These are phyloP conservation scores for Skeletonema potamos DNA, from an alignment of 108 stramenopile species.

Conservation along the genomic window DNA sequence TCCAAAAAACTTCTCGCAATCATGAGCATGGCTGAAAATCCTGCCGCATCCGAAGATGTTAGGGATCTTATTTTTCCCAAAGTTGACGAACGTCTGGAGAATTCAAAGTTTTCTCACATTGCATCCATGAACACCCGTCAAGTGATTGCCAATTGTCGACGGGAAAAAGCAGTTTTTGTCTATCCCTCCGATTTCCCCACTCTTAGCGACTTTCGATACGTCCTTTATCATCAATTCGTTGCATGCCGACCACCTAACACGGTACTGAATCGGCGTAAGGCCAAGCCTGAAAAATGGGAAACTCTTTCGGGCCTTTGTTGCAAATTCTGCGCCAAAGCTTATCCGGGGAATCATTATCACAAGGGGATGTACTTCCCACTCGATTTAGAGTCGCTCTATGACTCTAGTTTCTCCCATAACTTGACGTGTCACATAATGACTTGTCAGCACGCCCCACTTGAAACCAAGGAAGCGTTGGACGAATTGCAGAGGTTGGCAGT, in stretches of 20 bases:
- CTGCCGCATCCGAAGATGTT: neutral
- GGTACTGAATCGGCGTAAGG: neutral
- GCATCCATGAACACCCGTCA: neutral
- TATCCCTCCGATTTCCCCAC: neutral
- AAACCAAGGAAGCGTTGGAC: constrained; percentile 10
- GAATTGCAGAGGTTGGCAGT: constrained; percentile 7
- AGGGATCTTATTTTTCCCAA: neutral
- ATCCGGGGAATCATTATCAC: neutral
- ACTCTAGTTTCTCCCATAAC: constrained; percentile 10
- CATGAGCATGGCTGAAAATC: neutral
- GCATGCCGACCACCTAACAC: neutral
- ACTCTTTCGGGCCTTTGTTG: constrained; percentile 7
- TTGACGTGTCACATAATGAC: neutral
- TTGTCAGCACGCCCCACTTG: constrained; percentile 6
- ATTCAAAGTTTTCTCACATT: neutral
- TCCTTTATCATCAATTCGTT: neutral
- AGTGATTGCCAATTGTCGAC: neutral
- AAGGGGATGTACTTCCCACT: constrained; percentile 14
- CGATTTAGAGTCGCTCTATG: neutral
- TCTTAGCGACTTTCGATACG: neutral
- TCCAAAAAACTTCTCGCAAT: neutral
- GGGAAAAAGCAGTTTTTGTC: neutral
- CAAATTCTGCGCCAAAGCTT: neutral
- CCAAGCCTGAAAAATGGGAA: neutral
- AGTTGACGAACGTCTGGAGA: neutral